A percentile compares a stretch with the other conserved stretches of the same genome.
Evolutionary conservation across 2,329 filamentous ascomycete species (phyloP).

Genomic region (Mycosphaerella arachidis): DNA sequence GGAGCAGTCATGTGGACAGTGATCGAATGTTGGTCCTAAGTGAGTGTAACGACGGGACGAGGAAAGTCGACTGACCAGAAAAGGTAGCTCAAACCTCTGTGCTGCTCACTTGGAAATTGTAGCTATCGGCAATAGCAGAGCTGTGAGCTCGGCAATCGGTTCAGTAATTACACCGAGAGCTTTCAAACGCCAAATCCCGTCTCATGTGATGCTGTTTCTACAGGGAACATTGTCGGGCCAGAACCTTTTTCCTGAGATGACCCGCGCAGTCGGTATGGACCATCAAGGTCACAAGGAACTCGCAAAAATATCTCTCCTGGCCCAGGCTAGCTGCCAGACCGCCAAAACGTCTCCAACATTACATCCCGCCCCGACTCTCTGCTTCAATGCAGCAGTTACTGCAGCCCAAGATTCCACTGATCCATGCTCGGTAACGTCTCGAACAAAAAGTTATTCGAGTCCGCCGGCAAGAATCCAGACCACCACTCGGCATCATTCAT

Average conservation of each 20-base stretch:
- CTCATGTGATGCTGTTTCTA: not conserved
- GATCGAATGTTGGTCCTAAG: not conserved
- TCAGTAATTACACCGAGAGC: not conserved
- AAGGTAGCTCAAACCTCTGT: not conserved
- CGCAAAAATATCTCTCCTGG: no score
- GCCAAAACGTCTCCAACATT: no score
- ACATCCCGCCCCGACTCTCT: no score
- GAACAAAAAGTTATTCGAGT: conserved; percentile 33
- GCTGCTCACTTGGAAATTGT: not conserved
- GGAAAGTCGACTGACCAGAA: not conserved
- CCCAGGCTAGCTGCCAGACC: no score
- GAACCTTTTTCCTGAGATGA: not conserved
- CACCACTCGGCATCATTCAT: conserved; percentile 35
- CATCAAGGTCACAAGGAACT: no score
- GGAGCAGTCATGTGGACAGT: conserved; percentile 17
- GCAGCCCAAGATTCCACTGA: conserved; percentile 30
- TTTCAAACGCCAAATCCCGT: not conserved
- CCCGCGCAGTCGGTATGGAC: not conserved
- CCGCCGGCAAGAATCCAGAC: conserved; percentile 35
- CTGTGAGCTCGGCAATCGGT: not conserved
- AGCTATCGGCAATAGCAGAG: not conserved
- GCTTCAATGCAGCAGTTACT: conserved; percentile 6
- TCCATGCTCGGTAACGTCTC: conserved; percentile 31
- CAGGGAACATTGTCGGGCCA: not conserved
- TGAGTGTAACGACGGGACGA: not conserved